These are phyloP conservation scores for Scheffersomyces insectosa DNA, from an alignment of 1,139 yeast species.

Conservation along the genomic window DNA sequence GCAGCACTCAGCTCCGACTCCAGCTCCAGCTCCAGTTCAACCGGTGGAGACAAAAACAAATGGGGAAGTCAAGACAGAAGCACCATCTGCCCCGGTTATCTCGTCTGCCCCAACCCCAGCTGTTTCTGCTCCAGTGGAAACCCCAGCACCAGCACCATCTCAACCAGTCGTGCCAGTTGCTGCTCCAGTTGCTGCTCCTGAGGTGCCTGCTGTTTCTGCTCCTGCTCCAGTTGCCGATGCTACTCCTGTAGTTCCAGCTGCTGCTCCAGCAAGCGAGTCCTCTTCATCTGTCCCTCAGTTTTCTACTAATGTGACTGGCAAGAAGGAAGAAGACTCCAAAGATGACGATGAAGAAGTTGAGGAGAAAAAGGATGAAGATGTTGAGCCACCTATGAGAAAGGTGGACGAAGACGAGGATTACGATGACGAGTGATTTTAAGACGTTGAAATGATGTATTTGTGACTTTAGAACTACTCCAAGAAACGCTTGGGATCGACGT, in stretches of 20 bases:
- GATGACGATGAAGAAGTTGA: conserved; percentile 36
- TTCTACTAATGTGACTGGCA: conserved; percentile 23
- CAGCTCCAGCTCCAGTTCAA: conserved; percentile 1
- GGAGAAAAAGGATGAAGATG: conserved; percentile 25
- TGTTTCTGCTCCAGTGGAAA: conserved; percentile 8
- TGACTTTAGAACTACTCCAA: too few species aligned
- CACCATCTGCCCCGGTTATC: conserved; percentile 9
- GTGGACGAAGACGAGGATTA: conserved; percentile 84
- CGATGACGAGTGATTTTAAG: conserved; percentile 57
- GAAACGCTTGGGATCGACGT: too few species aligned
- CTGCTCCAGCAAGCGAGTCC: background rate
- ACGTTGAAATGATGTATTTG: too few species aligned
- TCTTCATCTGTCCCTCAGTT: conserved; percentile 18
- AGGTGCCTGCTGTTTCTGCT: conserved; percentile 5
- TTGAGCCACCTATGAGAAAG: conserved; percentile 71
- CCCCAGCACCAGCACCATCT: conserved; percentile 11
- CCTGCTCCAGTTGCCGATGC: conserved; percentile 6
- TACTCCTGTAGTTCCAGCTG: background rate
- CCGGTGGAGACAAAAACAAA: conserved; percentile 6
- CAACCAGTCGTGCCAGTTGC: conserved; percentile 4
- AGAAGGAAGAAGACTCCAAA: conserved; percentile 8
- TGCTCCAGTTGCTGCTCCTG: conserved; percentile 7
- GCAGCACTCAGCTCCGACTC: background rate
- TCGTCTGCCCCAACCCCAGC: conserved; percentile 4
- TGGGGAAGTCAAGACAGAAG: conserved; percentile 5